Percentiles rank a stretch among this genome's conserved stretches.
phyloP scores from a whole-genome alignment of 768 basidiomycete species.

The Tylopilus subfusipes region DNA sequence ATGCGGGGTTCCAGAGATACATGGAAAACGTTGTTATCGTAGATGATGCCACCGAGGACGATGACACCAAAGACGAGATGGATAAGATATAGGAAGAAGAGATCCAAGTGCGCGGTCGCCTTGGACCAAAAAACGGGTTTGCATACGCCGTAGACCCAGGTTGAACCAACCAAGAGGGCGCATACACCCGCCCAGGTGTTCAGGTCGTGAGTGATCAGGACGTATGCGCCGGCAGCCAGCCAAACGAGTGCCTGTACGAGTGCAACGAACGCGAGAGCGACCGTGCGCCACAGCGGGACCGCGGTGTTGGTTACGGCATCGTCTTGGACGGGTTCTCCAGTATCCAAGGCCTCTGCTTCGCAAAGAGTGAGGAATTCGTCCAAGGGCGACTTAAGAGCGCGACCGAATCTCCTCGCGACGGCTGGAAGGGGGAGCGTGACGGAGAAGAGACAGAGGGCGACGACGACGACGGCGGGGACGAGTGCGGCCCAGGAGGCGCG shows the following conservation, averaged over 20 bases:
- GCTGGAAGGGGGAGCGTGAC: constrained; percentile 28
- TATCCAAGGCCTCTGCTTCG: constrained; percentile 53
- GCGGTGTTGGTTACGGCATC: background rate
- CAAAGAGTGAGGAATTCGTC: constrained; percentile 44
- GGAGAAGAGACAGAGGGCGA: constrained; percentile 38
- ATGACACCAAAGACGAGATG: constrained; percentile 47
- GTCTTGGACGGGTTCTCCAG: background rate
- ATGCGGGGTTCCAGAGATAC: constrained; percentile 38
- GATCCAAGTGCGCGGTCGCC: constrained; percentile 58
- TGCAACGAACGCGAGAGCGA: constrained; percentile 54
- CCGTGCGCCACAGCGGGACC: constrained; percentile 56
- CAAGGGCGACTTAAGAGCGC: constrained; percentile 30
- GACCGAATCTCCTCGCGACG: constrained; percentile 14
- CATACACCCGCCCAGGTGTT: constrained; percentile 35
- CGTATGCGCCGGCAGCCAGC: constrained; percentile 58
- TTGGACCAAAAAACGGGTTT: constrained; percentile 52
- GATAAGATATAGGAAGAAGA: constrained; percentile 54
- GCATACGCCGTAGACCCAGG: constrained; percentile 66
- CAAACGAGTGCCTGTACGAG: constrained; percentile 56
- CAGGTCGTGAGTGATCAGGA: constrained; percentile 37
- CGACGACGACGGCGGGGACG: constrained; percentile 45
- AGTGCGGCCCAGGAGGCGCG: constrained; percentile 52
- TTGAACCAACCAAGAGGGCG: constrained; percentile 45
- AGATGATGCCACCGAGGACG: constrained; percentile 52
- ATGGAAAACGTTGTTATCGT: constrained; percentile 44